phyloP scores from a whole-genome alignment of 1,139 yeast genomes.

The Kodamaea sp. region DNA sequence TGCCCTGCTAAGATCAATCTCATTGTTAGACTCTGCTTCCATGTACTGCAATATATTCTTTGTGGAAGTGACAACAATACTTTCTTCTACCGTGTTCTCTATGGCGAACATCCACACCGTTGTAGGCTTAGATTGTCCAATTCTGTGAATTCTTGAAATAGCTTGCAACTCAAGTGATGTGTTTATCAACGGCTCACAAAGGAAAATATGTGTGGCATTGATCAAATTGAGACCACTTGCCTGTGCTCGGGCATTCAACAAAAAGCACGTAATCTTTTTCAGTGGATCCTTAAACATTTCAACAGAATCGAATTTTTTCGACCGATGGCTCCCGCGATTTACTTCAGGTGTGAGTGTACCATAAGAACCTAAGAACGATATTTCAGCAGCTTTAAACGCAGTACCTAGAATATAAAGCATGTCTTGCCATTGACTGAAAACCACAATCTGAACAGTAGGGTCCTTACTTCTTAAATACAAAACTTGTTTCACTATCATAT shows the following conservation, averaged over 20 bases:
- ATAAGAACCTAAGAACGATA: constrained; percentile 46
- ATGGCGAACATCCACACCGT: constrained; percentile 91
- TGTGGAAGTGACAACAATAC: constrained; percentile 61
- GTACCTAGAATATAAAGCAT: constrained; percentile 61
- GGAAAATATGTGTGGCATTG: constrained; percentile 85
- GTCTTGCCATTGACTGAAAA: constrained; percentile 87
- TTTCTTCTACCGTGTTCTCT: constrained; percentile 84
- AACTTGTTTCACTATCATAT: constrained; percentile 72
- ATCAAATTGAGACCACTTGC: constrained; percentile 88
- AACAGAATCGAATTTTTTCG: constrained; percentile 42
- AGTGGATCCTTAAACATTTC: constrained; percentile 60
- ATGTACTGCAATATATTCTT: constrained; percentile 44
- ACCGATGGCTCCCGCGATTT: constrained; percentile 26
- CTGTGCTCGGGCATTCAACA: constrained; percentile 79
- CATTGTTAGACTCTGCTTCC: constrained; percentile 10
- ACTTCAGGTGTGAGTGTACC: constrained; percentile 36
- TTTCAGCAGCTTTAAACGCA: constrained; percentile 61
- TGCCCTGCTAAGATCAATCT: constrained; percentile 18
- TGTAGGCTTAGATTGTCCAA: constrained; percentile 79
- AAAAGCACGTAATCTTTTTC: constrained; percentile 68
- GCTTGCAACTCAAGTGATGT: constrained; percentile 88
- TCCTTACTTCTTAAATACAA: constrained; percentile 57
- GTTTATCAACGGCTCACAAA: constrained; percentile 90
- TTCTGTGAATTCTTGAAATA: constrained; percentile 84
- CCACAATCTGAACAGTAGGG: constrained; percentile 69